phyloP scores from a whole-genome alignment of 108 stramenopile species.

The Epithemia pelagica region DNA sequence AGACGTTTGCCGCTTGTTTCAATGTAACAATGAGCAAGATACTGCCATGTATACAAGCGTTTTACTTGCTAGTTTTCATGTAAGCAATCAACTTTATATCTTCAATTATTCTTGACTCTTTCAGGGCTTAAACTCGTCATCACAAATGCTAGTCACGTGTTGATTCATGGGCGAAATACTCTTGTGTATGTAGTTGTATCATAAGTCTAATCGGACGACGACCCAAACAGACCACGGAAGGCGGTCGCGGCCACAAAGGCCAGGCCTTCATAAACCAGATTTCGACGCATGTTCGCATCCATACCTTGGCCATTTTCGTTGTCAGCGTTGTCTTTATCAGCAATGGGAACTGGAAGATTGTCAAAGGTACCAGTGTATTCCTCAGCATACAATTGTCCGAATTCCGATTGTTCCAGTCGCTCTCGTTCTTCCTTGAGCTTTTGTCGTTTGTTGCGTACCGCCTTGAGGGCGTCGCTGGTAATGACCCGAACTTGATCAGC shows the following conservation, averaged over 20 bases:
- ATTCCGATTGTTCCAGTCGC: background rate
- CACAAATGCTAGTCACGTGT: too few species aligned
- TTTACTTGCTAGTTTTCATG: background rate
- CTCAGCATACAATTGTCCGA: background rate
- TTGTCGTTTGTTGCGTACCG: background rate
- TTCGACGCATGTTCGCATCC: too few species aligned
- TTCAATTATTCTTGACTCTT: background rate
- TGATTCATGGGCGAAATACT: too few species aligned
- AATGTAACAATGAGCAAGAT: too few species aligned
- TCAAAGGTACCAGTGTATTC: background rate
- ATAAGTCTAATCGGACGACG: background rate
- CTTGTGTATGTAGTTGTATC: too few species aligned
- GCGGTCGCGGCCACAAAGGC: background rate
- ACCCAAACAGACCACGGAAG: background rate
- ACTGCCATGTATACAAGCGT: too few species aligned
- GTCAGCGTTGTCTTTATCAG: background rate
- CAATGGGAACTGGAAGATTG: background rate
- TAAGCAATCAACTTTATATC: background rate
- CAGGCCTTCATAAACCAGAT: background rate
- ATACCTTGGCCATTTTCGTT: too few species aligned
- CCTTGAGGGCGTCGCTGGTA: background rate
- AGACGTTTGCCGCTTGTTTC: too few species aligned
- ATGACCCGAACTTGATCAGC: background rate
- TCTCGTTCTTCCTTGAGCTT: background rate
- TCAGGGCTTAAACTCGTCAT: background rate